Conservation (phyloP, 2,329 filamentous ascomycete genomes). For the Harringtonia aguacate region DNA sequence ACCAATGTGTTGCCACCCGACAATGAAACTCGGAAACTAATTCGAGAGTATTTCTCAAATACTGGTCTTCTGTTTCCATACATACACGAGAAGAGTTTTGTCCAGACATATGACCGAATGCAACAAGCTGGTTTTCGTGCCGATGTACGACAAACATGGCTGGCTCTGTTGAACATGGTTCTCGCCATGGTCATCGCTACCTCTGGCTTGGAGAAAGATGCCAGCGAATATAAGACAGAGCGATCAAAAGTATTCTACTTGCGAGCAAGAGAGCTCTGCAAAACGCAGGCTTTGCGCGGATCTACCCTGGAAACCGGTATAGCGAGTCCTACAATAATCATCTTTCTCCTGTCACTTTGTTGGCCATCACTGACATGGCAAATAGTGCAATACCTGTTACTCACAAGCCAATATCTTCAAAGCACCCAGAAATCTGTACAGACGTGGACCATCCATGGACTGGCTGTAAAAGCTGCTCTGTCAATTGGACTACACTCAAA, state of each 20-base stretch:
- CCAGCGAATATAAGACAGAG: too few species aligned
- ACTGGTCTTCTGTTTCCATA: slow-evolving; percentile 14
- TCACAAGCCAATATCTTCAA: slow-evolving; percentile 41
- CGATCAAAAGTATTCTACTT: slow-evolving; percentile 34
- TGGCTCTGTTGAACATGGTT: slow-evolving; percentile 38
- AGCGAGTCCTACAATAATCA: too few species aligned
- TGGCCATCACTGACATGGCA: too few species aligned
- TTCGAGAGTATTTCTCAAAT: slow-evolving; percentile 11
- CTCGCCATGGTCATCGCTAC: slow-evolving; percentile 34
- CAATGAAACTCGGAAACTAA: slow-evolving; percentile 7
- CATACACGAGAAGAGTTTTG: slow-evolving; percentile 11
- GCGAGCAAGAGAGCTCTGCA: slow-evolving; percentile 30
- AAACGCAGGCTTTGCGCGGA: slow-evolving; percentile 26
- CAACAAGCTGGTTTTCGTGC: slow-evolving; percentile 15
- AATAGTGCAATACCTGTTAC: slow-evolving; percentile 37
- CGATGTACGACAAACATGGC: slow-evolving; percentile 30
- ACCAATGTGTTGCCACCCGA: slow-evolving; percentile 6
- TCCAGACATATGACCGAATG: slow-evolving; percentile 9
- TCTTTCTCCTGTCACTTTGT: too few species aligned
- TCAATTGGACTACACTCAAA: slow-evolving; percentile 40
- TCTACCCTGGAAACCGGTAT: slow-evolving; percentile 34
- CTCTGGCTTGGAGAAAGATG: slow-evolving; percentile 11
- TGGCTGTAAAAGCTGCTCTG: slow-evolving; percentile 38
- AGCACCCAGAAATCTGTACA: slow-evolving; percentile 41
- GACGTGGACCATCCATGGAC: slow-evolving; percentile 42